Evolutionary conservation across 1,284 basidiomycete genomes (phyloP), one percentile per base, ranked within the genome.

Genomic region (Ganoderma resinaceum): DNA sequence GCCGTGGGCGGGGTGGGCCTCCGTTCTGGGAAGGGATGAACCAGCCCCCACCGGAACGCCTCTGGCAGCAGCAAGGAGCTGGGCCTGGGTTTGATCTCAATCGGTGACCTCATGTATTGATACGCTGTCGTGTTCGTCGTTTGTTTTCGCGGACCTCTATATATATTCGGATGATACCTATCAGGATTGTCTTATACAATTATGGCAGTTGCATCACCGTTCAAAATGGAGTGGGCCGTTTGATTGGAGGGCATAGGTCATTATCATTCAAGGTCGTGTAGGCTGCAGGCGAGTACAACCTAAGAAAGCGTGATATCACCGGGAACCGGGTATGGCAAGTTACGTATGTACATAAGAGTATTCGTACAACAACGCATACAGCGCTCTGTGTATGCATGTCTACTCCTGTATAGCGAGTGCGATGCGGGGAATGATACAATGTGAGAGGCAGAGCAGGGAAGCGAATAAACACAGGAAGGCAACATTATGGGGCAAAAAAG

Each of bases 1-100:
- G 70, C 62, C 74, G 78, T n/a, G 78, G 78, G 43, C 70, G 77
- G 42, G 78, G 78, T 6, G 73, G 69, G 8, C 73, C 69, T 23
- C 69, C 69, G 60, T 40, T 72, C 29, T 75, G 74, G 73, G 74
- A 73, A 14, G 68, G 66, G 38, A 20, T 63, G 66, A 68, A 52
- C 66, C 70, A 61, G 60, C 43, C 52, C n/a, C 49, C 61, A 43
- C 68, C 64, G 16, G 73, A 74, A 31, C 63, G 73, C 65, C 67
- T 68, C 29, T 73, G 72, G 66, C 66, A 71, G 61, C 66, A 62
- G 59, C 68, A 70, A 40, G 66, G 69, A 63, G 65, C 61, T 0
- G 66, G 69, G 60, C 61, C 61, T 0, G 62, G 57, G 29, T 66
- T 63, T 42, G 71, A 71, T 26, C 65, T 71, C 12, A 60, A 59